phyloP scores from a whole-genome alignment of 2,329 filamentous ascomycete genomes.

The Hymenoscyphus fraxineus region DNA sequence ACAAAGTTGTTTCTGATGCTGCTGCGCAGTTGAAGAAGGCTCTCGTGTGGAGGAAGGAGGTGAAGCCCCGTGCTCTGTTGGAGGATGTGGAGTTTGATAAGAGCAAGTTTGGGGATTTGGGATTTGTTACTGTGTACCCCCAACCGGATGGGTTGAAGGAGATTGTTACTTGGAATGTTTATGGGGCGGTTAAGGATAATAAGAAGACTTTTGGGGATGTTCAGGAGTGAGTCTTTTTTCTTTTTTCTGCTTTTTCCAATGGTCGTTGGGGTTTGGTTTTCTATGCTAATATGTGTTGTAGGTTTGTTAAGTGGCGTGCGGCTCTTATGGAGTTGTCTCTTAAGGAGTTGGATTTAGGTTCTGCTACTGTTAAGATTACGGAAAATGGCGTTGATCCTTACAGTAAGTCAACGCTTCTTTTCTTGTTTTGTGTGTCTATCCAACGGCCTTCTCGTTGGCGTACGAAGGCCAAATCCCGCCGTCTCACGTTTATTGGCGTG shows the following conservation, averaged over 20 bases:
- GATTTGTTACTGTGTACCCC: conserved; percentile 73
- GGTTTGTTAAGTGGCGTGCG: conserved; percentile 86
- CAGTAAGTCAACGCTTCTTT: conserved; percentile 42
- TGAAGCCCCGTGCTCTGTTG: conserved; percentile 65
- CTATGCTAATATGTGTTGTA: conserved; percentile 36
- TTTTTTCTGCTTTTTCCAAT: conserved; percentile 1
- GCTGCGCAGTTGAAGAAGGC: conserved; percentile 75
- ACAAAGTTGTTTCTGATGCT: conserved; percentile 68
- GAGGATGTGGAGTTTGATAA: conserved; percentile 59
- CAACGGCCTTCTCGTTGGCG: neutral
- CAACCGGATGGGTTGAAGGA: conserved; percentile 51
- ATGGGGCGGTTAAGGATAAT: conserved; percentile 80
- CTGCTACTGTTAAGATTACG: conserved; percentile 59
- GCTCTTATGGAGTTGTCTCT: conserved; percentile 87
- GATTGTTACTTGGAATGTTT: conserved; percentile 90
- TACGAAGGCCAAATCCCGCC: too few relatives aligned
- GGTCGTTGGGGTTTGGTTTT: neutral
- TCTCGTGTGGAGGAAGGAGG: conserved; percentile 76
- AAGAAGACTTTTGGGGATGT: conserved; percentile 77
- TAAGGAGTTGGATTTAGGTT: conserved; percentile 65
- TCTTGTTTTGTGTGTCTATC: neutral
- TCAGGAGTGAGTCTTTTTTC: conserved; percentile 61
- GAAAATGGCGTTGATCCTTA: conserved; percentile 74
- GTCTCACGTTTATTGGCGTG: neutral
- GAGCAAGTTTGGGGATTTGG: conserved; percentile 71